phyloP scores from a whole-genome alignment of 176 grass and related monocot species.

The Triticum aestivum region IWGSC_CS_RefSeq_v2.1 NC_057796.1:461412957-461413456 shows the following conservation, averaged over 20 bases:
- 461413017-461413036: not conserved
- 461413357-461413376: not conserved
- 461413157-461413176: not conserved
- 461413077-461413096: too few species aligned
- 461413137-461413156: not conserved
- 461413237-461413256: slow-evolving; percentile 13
- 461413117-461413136: too few species aligned
- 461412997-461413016: not conserved
- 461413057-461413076: too few species aligned
- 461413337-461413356: slow-evolving; percentile 89
- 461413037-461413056: not conserved
- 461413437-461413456: too few species aligned
- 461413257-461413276: slow-evolving; percentile 20
- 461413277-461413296: slow-evolving; percentile 87
- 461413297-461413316: slow-evolving; percentile 82
- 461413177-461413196: not conserved
- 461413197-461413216: not conserved
- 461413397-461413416: not conserved
- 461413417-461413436: not conserved
- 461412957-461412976: not conserved
- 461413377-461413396: not conserved
- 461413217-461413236: not conserved
- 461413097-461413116: too few species aligned
- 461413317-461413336: slow-evolving; percentile 83
- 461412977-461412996: not conserved